Percentiles rank a stretch among this genome's conserved stretches.
phyloP scores from a whole-genome alignment of 495 filamentous ascomycete genomes.

The Collariella sp. region DNA sequence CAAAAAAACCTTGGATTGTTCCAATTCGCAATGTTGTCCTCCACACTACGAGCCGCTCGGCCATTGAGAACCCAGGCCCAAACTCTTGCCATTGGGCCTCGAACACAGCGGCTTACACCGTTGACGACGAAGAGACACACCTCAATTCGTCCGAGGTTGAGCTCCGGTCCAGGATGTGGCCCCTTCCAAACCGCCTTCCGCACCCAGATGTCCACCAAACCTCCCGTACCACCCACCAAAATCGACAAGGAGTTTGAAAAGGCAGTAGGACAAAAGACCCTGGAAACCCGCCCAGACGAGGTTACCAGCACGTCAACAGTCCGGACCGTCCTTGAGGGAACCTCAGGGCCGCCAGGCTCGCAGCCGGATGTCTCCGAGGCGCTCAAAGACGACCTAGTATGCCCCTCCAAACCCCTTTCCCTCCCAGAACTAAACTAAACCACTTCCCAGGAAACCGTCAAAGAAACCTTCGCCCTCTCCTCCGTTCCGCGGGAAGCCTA shows the following conservation, averaged over 20 bases:
- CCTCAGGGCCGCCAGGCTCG: constrained; percentile 23
- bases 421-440: neutral
- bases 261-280: constrained; percentile 38
- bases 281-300: constrained; percentile 47
- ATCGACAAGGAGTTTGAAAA: constrained; percentile 48
- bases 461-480: constrained; percentile 74
- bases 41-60: neutral
- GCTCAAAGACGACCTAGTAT: constrained; percentile 66
- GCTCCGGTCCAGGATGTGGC: neutral
- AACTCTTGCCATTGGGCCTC: neutral
- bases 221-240: constrained; percentile 18
- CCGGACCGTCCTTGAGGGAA: constrained; percentile 44
- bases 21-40: neutral
- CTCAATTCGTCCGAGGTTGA: neutral
- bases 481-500: constrained; percentile 75
- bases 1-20: no score
- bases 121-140: neutral
- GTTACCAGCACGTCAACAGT: constrained; percentile 51
- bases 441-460: constrained; percentile 57
- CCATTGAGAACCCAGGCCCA: neutral
- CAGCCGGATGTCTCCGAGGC: constrained; percentile 59
- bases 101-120: neutral
- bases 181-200: neutral
- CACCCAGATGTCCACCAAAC: constrained; percentile 19
- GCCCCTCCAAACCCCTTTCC: constrained; percentile 18